phyloP scores from a whole-genome alignment of 2,329 filamentous ascomycete species.

The Phialemonium atrogriseum region DNA sequence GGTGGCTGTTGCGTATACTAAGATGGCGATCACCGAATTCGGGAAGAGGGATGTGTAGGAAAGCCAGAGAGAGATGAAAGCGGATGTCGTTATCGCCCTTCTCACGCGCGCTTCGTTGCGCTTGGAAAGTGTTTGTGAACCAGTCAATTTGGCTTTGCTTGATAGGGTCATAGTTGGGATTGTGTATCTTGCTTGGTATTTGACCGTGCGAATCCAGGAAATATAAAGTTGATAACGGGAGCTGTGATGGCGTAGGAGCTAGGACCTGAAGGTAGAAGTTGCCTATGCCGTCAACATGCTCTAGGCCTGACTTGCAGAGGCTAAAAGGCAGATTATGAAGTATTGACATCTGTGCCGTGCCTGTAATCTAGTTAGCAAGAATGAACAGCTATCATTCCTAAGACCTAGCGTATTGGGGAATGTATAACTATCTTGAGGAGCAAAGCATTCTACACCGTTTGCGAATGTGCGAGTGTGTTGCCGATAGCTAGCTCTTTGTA shows the following conservation, averaged over 20 bases:
- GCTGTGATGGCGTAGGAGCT: conserved; percentile 12
- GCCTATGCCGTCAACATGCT: conserved; percentile 18
- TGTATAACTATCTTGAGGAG: conserved; percentile 1
- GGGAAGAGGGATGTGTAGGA: conserved; percentile 19
- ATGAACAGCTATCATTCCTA: conserved; percentile 9
- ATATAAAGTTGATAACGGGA: conserved; percentile 18
- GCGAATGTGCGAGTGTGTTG: conserved; percentile 7
- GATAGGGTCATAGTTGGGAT: conserved; percentile 19
- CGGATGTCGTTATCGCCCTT: conserved; percentile 6
- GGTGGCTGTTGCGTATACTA: conserved; percentile 15
- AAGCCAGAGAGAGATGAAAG: conserved; percentile 18
- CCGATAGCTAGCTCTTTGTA: conserved; percentile 14
- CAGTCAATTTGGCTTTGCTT: conserved; percentile 22
- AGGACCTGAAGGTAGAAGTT: conserved; percentile 19
- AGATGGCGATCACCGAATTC: conserved; percentile 18
- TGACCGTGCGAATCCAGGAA: conserved; percentile 21
- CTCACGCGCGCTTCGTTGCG: conserved; percentile 13
- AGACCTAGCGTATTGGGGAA: background rate
- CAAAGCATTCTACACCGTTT: conserved; percentile 12
- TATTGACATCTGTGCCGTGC: conserved; percentile 19
- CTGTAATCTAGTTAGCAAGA: conserved; percentile 20
- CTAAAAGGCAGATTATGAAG: conserved; percentile 18
- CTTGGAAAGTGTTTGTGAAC: conserved; percentile 18
- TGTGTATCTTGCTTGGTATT: conserved; percentile 15
- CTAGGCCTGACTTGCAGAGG: conserved; percentile 17